Evolutionary conservation across 1,284 basidiomycete species (phyloP).

Genomic region (Meripilus lineatus): DNA sequence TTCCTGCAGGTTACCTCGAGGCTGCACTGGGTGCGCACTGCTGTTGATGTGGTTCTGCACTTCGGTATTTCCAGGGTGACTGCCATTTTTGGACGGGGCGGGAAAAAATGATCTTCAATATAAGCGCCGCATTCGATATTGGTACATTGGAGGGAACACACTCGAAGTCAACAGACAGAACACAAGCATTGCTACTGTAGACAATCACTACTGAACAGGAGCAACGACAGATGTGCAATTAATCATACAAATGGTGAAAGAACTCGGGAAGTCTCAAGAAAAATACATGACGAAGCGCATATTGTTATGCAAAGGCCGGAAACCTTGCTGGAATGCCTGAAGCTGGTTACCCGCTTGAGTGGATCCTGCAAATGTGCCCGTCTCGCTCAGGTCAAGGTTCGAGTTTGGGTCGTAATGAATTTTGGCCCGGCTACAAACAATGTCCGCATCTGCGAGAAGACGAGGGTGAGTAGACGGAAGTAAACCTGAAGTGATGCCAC

Average conservation of each 20-base stretch:
- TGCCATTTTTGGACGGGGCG: too few relatives aligned
- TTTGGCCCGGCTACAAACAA: constrained; percentile 76
- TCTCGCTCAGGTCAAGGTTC: constrained; percentile 49
- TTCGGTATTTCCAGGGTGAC: too few relatives aligned
- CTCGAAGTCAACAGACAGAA: too few relatives aligned
- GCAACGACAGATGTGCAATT: neutral
- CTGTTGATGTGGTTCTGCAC: too few relatives aligned
- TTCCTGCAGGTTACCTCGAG: too few relatives aligned
- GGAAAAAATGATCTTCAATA: too few relatives aligned
- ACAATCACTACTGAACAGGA: too few relatives aligned
- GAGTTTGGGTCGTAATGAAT: constrained; percentile 70
- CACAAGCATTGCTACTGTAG: too few relatives aligned
- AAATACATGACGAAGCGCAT: constrained; percentile 63
- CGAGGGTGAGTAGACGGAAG: constrained; percentile 3
- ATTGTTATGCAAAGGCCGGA: constrained; percentile 49
- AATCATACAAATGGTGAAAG: neutral
- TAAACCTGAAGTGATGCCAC: constrained; percentile 19
- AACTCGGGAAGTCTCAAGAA: constrained; percentile 29
- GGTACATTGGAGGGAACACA: too few relatives aligned
- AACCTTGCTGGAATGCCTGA: constrained; percentile 47
- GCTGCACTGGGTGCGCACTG: too few relatives aligned
- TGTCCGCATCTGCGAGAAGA: constrained; percentile 63
- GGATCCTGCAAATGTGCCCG: constrained; percentile 38
- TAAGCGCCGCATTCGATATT: too few relatives aligned
- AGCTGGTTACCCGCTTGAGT: constrained; percentile 39